phyloP scores from a whole-genome alignment of 2,329 filamentous ascomycete species.

The Fusarium sp. region DNA sequence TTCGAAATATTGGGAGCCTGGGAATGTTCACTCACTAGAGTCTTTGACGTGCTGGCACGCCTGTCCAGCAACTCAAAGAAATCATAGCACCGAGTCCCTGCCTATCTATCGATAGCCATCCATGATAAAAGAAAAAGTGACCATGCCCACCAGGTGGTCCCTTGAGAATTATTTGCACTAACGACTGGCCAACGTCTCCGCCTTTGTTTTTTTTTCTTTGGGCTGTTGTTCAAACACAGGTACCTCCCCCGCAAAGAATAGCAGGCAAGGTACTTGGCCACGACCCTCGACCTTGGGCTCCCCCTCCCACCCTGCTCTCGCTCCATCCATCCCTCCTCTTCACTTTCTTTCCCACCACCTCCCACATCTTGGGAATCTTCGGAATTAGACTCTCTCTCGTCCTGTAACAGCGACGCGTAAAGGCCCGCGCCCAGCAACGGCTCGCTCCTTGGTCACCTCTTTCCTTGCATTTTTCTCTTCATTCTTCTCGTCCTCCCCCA shows the following conservation, averaged over 20 bases:
- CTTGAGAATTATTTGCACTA: conserved; percentile 31
- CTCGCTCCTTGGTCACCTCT: conserved; percentile 32
- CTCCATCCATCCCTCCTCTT: conserved; percentile 41
- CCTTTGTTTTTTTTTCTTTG: conserved; percentile 38
- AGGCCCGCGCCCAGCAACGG: conserved; percentile 37
- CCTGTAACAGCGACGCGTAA: conserved; percentile 26
- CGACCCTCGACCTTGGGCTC: conserved; percentile 33
- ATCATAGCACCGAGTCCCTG: background rate
- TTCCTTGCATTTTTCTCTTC: background rate
- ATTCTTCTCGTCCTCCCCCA: conserved; percentile 4
- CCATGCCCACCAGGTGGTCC: conserved; percentile 4
- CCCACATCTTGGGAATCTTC: conserved; percentile 41
- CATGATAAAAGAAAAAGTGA: background rate
- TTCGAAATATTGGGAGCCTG: background rate
- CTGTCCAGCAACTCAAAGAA: background rate
- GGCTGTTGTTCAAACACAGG: conserved; percentile 23
- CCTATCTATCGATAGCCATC: conserved; percentile 8
- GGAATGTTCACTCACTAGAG: background rate
- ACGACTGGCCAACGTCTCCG: conserved; percentile 19
- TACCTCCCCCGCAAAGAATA: conserved; percentile 19
- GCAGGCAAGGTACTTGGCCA: conserved; percentile 17
- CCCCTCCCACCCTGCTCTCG: conserved; percentile 44
- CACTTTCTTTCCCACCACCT: conserved; percentile 38
- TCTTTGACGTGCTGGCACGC: background rate
- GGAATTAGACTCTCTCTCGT: conserved; percentile 35